A percentile compares a stretch with the other conserved stretches of the same genome.
These are phyloP conservation scores for Rhizopogon roseolus DNA, from an alignment of 768 basidiomycete species.

Conservation along the genomic window DNA sequence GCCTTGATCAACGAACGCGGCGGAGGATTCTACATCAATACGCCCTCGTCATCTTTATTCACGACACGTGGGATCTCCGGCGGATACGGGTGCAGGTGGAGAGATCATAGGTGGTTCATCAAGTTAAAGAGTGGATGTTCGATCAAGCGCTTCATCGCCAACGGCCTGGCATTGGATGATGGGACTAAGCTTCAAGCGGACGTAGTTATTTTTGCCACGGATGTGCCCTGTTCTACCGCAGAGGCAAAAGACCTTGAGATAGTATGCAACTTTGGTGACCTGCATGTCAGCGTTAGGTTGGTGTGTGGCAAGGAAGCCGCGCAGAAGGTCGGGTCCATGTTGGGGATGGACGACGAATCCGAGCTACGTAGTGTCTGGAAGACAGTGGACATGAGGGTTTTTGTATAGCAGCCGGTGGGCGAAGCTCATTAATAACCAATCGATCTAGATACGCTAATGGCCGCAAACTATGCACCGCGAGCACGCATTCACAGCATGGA, in stretches of 20 bases:
- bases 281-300: slow-evolving; percentile 31
- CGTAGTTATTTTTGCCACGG: slow-evolving; percentile 28
- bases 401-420: slow-evolving; percentile 23
- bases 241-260: background rate
- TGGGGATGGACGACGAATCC: slow-evolving; percentile 65
- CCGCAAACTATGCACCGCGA: slow-evolving; percentile 9
- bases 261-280: slow-evolving; percentile 38
- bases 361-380: slow-evolving; percentile 44
- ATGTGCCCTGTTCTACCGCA: slow-evolving; percentile 1
- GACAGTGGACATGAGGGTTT: slow-evolving; percentile 31
- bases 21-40: slow-evolving; percentile 38
- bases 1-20: slow-evolving; percentile 25
- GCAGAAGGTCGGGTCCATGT: slow-evolving; percentile 44
- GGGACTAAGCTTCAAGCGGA: slow-evolving; percentile 23
- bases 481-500: slow-evolving; percentile 24
- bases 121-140: slow-evolving; percentile 39
- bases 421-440: background rate
- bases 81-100: slow-evolving; percentile 36
- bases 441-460: background rate
- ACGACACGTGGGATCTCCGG: background rate
- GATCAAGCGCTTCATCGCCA: slow-evolving; percentile 22
- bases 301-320: slow-evolving; percentile 45
- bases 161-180: slow-evolving; percentile 24
- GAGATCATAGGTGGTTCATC: slow-evolving; percentile 46
- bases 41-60: background rate